Evolutionary conservation across 805 yeast genomes (phyloP), one percentile per base, ranked within the genome.

Genomic region (Metschnikowia picachoensis): DNA sequence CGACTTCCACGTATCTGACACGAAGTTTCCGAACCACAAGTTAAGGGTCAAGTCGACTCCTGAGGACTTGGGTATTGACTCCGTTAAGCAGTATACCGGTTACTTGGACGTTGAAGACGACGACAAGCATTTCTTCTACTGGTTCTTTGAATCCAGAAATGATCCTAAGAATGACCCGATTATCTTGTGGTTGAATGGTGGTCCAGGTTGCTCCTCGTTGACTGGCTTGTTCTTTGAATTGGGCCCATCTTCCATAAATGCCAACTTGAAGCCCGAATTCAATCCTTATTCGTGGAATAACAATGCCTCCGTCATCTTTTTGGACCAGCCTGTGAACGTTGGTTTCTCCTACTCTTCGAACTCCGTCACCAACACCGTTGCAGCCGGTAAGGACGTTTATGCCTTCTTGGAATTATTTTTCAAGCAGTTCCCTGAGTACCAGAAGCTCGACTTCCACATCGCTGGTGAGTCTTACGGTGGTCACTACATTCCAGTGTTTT

Each of bases 401-500:
- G 84, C 89, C 1, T 90, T 94, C 63, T 73, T 92, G 61, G 83
- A 83, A 57, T 72, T 90, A 54, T 91, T 92, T 70, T 92, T 83
- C 76, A 79, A 82, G 62, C 81, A 82, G 58, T 89, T 87, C 75
- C 95, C 96, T 31, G 78, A 87, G 59, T 82, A 82, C 62, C 60
- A 72, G 31, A 59, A 72, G 30, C 65, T 74, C 37, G 56, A 54
- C 45, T 85, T 90, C 78, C 96, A 89, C 66, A 86, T 90, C 62
- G 85, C 96, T 37, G 97, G 97, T 55, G 97, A 90, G 64, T 85
- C 95, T 8, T 90, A 91, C 60, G 97, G 92, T 15, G 97, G 97
- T 41, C 95, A 89, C 62, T 91, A 92, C 68, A 86, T 91, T 54
- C 99, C 99, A 16, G 87, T 78, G 9, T 87, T 90, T 67, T 95